Percentiles rank a stretch among this genome's conserved stretches.
These are phyloP conservation scores for Colletotrichum caudatum DNA, from an alignment of 2,329 filamentous ascomycete genomes.

Conservation along the genomic window DNA sequence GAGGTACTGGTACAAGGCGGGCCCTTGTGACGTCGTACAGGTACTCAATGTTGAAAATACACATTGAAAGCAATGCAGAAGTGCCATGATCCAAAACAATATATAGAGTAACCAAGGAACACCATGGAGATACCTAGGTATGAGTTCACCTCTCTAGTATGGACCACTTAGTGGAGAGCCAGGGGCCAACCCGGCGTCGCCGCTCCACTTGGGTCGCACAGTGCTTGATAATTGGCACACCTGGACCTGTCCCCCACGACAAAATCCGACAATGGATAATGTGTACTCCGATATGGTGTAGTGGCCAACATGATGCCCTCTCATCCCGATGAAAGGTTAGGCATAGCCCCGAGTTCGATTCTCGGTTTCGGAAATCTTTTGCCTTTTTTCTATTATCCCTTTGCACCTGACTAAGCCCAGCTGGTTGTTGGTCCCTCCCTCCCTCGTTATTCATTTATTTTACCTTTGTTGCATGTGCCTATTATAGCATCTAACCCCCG, in stretches of 20 bases:
- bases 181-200: background rate
- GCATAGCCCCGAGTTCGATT: conserved; percentile 41
- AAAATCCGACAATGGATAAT: conserved; percentile 1
- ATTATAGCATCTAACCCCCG: too few relatives aligned
- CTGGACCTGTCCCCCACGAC: fast-evolving
- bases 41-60: too few relatives aligned
- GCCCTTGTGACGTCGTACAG: too few relatives aligned
- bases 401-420: background rate
- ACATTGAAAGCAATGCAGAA: too few relatives aligned
- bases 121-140: too few relatives aligned
- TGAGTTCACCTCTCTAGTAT: background rate
- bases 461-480: too few relatives aligned
- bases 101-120: too few relatives aligned
- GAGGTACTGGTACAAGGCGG: too few relatives aligned
- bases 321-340: conserved; percentile 23
- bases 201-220: background rate
- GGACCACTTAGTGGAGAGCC: conserved; percentile 1
- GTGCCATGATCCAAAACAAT: too few relatives aligned
- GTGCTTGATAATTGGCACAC: background rate
- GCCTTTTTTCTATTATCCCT: background rate
- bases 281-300: conserved; percentile 32
- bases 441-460: too few relatives aligned
- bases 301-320: conserved; percentile 42
- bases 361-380: conserved; percentile 35
- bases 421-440: too few relatives aligned